phyloP scores from a whole-genome alignment of 352 stramenopile genomes.

The Globisporangium barbulae region DNA sequence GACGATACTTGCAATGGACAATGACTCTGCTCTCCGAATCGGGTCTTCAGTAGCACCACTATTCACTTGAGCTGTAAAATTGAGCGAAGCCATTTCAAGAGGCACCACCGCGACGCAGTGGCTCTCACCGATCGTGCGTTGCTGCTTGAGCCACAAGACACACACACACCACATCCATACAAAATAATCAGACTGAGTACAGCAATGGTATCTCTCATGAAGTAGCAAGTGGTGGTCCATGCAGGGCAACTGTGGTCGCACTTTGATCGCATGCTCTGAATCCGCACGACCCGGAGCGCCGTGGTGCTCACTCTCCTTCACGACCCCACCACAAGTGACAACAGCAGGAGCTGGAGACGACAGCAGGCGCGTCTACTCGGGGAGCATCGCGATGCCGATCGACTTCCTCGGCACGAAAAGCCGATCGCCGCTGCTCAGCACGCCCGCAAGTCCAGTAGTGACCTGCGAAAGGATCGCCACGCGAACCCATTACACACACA shows the following conservation, averaged over 20 bases:
- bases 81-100: conserved; percentile 4
- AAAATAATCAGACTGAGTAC: background rate
- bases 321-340: background rate
- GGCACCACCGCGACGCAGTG: conserved; percentile 2
- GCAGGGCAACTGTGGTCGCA: background rate
- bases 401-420: conserved; percentile 14
- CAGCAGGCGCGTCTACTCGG: background rate
- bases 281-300: background rate
- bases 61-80: background rate
- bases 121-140: conserved; percentile 9
- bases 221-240: too few species aligned
- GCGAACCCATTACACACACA: background rate
- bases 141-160: background rate
- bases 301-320: background rate
- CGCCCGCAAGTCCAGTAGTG: background rate
- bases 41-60: background rate
- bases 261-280: background rate
- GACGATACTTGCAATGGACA: background rate
- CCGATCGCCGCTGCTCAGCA: background rate
- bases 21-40: background rate
- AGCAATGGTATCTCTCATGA: background rate
- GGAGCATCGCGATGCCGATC: conserved; percentile 20
- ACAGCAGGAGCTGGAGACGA: background rate
- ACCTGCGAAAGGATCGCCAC: background rate
- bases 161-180: background rate